These are phyloP conservation scores for Fusarium coicis DNA, from an alignment of 2,329 filamentous ascomycete species.

Conservation along the genomic window DNA sequence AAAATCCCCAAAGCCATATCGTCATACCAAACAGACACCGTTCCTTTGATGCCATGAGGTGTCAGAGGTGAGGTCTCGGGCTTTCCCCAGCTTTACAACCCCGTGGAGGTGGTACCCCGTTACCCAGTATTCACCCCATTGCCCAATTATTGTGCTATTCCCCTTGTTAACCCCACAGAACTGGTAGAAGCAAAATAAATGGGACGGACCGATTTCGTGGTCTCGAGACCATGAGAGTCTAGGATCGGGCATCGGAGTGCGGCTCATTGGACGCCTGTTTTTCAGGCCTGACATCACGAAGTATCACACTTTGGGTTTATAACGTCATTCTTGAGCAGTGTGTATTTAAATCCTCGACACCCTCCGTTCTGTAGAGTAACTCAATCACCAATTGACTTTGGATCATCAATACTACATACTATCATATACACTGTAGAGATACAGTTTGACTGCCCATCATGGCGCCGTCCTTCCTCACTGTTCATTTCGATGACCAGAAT, in stretches of 20 bases:
- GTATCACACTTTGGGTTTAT: not conserved
- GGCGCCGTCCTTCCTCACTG: conserved; percentile 37
- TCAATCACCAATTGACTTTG: not conserved
- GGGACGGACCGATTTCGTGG: conserved; percentile 42
- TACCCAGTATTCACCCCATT: not conserved
- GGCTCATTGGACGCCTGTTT: conserved; percentile 6
- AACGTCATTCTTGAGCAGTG: not conserved
- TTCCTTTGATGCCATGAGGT: not conserved
- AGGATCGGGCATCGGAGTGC: not conserved
- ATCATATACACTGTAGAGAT: not conserved
- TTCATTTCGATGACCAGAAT: conserved; percentile 57
- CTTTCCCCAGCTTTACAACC: conserved; percentile 27
- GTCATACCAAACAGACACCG: not conserved
- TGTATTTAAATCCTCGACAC: not conserved
- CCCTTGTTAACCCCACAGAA: conserved; percentile 14
- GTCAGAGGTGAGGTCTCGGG: not conserved
- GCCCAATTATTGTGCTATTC: not conserved
- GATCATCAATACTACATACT: not conserved
- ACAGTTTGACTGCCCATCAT: conserved; percentile 22
- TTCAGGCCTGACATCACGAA: conserved; percentile 27
- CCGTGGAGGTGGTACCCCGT: conserved; percentile 9
- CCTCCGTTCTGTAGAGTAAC: not conserved
- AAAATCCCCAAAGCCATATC: not conserved
- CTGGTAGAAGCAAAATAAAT: conserved; percentile 7
- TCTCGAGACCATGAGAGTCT: conserved; percentile 24